A percentile compares a stretch with the other conserved stretches of the same genome.
Evolutionary conservation across 2,329 filamentous ascomycete genomes (phyloP).

Genomic region (Fusarium equiseti): DNA sequence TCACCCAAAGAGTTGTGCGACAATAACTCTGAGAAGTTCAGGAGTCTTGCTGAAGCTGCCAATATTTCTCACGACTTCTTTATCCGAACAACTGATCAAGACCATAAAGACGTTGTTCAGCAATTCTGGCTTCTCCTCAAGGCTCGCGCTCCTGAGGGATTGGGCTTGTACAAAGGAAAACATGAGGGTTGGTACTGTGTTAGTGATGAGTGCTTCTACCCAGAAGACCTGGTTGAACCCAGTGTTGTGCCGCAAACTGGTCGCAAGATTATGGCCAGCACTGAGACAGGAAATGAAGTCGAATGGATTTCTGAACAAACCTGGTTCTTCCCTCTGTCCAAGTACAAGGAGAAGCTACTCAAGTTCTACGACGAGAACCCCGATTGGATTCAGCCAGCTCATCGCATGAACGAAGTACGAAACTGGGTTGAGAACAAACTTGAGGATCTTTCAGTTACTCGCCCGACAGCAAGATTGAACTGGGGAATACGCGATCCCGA

Average conservation of each 20-base stretch:
- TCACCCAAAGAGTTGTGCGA: constrained; percentile 90
- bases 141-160: constrained; percentile 64
- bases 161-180: constrained; percentile 84
- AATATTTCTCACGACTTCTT: constrained; percentile 85
- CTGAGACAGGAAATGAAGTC: constrained; percentile 91
- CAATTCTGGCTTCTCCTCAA: constrained; percentile 89
- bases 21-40: constrained; percentile 82
- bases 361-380: constrained; percentile 84
- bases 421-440: constrained; percentile 81
- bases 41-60: constrained; percentile 76
- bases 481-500: constrained; percentile 94
- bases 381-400: constrained; percentile 77
- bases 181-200: constrained; percentile 98
- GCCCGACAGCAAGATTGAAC: constrained; percentile 79
- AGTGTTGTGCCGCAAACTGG: constrained; percentile 84
- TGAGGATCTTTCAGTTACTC: constrained; percentile 88
- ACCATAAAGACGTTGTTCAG: constrained; percentile 86
- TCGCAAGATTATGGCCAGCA: constrained; percentile 82
- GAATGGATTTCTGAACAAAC: constrained; percentile 95
- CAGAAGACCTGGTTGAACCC: constrained; percentile 78
- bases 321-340: constrained; percentile 93
- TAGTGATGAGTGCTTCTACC: constrained; percentile 96
- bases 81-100: constrained; percentile 87
- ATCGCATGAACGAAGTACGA: constrained; percentile 83
- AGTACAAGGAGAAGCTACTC: constrained; percentile 81